phyloP scores from a whole-genome alignment of 306 rosid species.

The Castanea mollissima region DNA sequence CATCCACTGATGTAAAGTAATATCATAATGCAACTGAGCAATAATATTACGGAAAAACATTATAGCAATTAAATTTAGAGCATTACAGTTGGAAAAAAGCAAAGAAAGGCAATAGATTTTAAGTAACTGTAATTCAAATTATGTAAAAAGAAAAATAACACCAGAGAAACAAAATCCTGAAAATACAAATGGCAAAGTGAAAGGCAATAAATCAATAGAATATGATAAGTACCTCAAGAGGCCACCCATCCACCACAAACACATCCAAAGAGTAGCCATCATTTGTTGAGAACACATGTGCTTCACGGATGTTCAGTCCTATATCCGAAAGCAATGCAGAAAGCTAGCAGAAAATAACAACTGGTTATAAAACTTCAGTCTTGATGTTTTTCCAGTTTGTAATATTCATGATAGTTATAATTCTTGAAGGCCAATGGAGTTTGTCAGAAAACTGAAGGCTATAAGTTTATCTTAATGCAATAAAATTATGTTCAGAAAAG shows the following conservation, averaged over 20 bases:
- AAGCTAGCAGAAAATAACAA: conserved; percentile 44
- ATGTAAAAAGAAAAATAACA: background rate
- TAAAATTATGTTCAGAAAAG: background rate
- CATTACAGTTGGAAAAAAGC: conserved; percentile 10
- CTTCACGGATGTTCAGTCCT: conserved; percentile 68
- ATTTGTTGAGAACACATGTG: conserved; percentile 63
- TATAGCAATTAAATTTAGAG: background rate
- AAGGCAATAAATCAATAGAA: conserved; percentile 1
- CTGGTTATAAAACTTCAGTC: conserved; percentile 24
- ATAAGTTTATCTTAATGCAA: background rate
- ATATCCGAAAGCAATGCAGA: conserved; percentile 63
- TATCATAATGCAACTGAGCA: conserved; percentile 1
- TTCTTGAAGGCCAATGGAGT: background rate
- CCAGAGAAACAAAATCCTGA: conserved; percentile 4
- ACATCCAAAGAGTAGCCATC: conserved; percentile 58
- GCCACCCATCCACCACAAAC: conserved; percentile 78
- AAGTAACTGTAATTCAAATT: background rate
- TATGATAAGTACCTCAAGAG: conserved; percentile 41
- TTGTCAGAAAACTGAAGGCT: background rate
- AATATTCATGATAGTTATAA: conserved; percentile 7
- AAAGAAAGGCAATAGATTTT: conserved; percentile 14
- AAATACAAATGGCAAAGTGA: background rate
- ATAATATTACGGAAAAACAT: background rate
- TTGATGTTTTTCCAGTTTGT: conserved; percentile 4
- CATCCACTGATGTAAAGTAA: background rate